A percentile compares a stretch with the other conserved stretches of the same genome.
These are phyloP conservation scores for Sporisorium sorghi DNA, from an alignment of 1,284 basidiomycete species.

Conservation along the genomic window DNA sequence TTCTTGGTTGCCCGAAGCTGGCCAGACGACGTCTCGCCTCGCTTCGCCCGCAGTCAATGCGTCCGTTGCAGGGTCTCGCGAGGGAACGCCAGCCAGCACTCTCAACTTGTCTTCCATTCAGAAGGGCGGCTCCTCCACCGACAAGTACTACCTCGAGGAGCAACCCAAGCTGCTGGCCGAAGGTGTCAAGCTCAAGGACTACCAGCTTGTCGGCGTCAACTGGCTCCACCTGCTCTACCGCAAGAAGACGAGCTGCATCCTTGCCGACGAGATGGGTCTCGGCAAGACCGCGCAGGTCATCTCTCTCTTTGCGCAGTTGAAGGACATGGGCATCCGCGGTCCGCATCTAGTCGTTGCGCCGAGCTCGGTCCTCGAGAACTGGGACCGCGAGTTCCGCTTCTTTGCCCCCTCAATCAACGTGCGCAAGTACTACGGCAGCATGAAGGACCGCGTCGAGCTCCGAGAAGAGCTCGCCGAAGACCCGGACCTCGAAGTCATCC, in stretches of 20 bases:
- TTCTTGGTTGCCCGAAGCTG: slow-evolving; percentile 76
- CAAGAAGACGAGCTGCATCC: slow-evolving; percentile 87
- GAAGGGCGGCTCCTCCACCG: slow-evolving; percentile 43
- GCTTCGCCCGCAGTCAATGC: slow-evolving; percentile 38
- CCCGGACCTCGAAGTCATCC: slow-evolving; percentile 87
- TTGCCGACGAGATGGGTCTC: slow-evolving; percentile 83
- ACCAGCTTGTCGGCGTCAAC: slow-evolving; percentile 95
- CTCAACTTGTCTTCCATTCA: slow-evolving; percentile 54
- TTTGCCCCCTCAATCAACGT: slow-evolving; percentile 88
- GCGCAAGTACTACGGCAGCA: slow-evolving; percentile 91
- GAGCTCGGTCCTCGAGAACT: slow-evolving; percentile 96
- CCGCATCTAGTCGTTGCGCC: slow-evolving; percentile 91
- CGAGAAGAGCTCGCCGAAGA: slow-evolving; percentile 76
- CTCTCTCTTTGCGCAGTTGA: slow-evolving; percentile 90
- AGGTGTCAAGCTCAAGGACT: slow-evolving; percentile 88
- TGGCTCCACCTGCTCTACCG: slow-evolving; percentile 92
- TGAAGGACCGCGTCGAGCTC: slow-evolving; percentile 84
- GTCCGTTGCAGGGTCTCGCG: slow-evolving; percentile 34
- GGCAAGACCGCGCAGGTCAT: slow-evolving; percentile 99
- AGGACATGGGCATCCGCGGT: slow-evolving; percentile 79
- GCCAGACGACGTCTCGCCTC: slow-evolving; percentile 53
- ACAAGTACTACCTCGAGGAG: slow-evolving; percentile 74
- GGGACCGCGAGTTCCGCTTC: slow-evolving; percentile 92
- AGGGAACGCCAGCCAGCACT: slow-evolving; percentile 43
- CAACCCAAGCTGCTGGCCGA: slow-evolving; percentile 81